Evolutionary conservation across 1,139 yeast genomes (phyloP).

Genomic region (Entelexis paramagnoliae): DNA sequence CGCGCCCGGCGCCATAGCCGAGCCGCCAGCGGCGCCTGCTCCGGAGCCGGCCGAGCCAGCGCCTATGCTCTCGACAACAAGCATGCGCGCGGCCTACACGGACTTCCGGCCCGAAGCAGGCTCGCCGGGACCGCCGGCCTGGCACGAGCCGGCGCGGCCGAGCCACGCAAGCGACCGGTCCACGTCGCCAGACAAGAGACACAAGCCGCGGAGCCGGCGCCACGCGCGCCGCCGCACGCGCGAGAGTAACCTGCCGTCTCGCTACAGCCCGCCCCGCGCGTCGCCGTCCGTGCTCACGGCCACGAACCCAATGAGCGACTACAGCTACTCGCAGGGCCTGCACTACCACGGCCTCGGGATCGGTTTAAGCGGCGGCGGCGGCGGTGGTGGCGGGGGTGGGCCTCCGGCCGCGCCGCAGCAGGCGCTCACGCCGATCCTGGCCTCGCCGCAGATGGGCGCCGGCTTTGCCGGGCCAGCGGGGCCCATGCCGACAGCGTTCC

Average conservation of each 20-base stretch:
- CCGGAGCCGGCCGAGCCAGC: neutral
- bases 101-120: neutral
- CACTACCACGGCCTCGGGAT: conserved; percentile 3
- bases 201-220: neutral
- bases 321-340: neutral
- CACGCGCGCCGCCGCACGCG: neutral
- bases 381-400: too few relatives aligned
- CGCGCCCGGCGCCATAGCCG: too few relatives aligned
- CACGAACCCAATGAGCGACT: conserved; percentile 1
- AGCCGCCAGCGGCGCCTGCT: neutral
- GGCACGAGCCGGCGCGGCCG: neutral
- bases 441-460: neutral
- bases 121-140: neutral
- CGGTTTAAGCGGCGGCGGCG: neutral
- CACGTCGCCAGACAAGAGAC: neutral
- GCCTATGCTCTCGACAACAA: neutral
- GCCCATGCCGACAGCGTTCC: too few relatives aligned
- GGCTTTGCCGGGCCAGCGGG: too few relatives aligned
- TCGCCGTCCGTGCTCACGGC: neutral
- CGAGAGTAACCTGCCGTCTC: neutral
- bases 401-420: too few relatives aligned
- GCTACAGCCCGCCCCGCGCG: neutral
- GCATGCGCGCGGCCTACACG: neutral
- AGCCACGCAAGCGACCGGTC: neutral
- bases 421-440: neutral